These are phyloP conservation scores for Triticum dicoccoides DNA, from an alignment of 176 grass and related monocot genomes.

Conservation along the genomic window DNA sequence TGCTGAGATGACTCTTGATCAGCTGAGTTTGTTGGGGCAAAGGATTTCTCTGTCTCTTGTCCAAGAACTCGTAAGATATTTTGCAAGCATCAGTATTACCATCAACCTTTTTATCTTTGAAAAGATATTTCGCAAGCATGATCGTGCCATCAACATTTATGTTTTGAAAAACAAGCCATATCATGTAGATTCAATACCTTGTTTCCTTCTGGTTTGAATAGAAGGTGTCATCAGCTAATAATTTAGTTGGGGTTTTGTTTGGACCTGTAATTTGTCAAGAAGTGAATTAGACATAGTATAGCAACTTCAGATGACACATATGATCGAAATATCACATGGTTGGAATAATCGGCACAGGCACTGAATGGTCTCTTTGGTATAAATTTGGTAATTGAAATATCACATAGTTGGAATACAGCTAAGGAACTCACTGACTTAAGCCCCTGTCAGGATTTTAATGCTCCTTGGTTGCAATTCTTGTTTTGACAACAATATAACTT, in stretches of 20 bases:
- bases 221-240: constrained; percentile 7
- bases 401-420: not conserved
- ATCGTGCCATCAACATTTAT: not conserved
- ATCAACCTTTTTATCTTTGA: not conserved
- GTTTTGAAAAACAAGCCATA: not conserved
- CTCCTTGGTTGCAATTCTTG: not conserved
- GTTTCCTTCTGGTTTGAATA: not conserved
- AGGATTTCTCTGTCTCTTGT: constrained; percentile 85
- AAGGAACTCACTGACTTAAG: not conserved
- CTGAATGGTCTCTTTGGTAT: not conserved
- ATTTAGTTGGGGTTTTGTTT: constrained; percentile 2
- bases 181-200: not conserved
- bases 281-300: constrained; percentile 1
- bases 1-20: constrained; percentile 95
- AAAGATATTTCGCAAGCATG: not conserved
- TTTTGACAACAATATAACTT: not conserved
- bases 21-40: constrained; percentile 87
- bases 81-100: not conserved
- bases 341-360: not conserved
- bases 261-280: not conserved
- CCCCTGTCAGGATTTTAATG: not conserved
- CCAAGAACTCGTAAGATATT: constrained; percentile 94
- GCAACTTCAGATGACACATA: not conserved
- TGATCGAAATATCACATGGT: not conserved
- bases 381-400: constrained; percentile 8